Percentiles rank a stretch among this genome's conserved stretches.
Evolutionary conservation across 495 filamentous ascomycete genomes (phyloP).

Genomic region (Penicillium bialowiezense): DNA sequence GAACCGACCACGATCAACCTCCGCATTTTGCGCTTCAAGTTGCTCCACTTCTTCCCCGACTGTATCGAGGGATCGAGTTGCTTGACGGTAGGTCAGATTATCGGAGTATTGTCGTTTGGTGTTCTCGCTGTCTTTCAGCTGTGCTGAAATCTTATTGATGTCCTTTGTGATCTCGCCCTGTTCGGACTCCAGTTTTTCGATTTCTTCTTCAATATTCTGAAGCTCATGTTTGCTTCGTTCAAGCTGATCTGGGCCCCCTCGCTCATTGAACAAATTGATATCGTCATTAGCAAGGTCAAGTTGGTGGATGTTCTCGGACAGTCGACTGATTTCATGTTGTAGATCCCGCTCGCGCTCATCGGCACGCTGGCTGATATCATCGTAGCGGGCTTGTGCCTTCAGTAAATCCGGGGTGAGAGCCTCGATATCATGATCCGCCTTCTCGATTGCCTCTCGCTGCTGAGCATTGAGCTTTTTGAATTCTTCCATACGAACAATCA

Average conservation of each 20-base stretch:
- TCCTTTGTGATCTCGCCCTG: constrained; percentile 60
- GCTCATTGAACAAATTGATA: constrained; percentile 76
- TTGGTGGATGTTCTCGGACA: constrained; percentile 71
- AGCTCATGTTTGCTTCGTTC: constrained; percentile 67
- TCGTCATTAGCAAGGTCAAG: constrained; percentile 70
- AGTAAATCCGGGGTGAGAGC: constrained; percentile 67
- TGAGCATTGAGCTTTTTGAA: constrained; percentile 62
- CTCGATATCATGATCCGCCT: constrained; percentile 67
- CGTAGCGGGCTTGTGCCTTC: constrained; percentile 68
- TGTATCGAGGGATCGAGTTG: constrained; percentile 60
- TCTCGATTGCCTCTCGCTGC: constrained; percentile 64
- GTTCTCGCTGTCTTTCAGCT: constrained; percentile 71
- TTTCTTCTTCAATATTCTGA: constrained; percentile 60
- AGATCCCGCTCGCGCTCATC: constrained; percentile 71
- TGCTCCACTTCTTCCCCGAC: constrained; percentile 69
- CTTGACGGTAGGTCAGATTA: constrained; percentile 80
- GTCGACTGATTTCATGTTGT: constrained; percentile 64
- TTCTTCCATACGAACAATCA: constrained; percentile 68
- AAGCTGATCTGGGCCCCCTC: constrained; percentile 71
- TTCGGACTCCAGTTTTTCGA: constrained; percentile 63
- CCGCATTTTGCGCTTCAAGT: constrained; percentile 76
- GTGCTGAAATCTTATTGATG: constrained; percentile 75
- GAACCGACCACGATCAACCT: constrained; percentile 74
- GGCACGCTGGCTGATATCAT: constrained; percentile 70
- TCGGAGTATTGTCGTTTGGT: constrained; percentile 81